Conservation (phyloP, 2,329 filamentous ascomycete species). For the Claviceps fusiformis region DNA sequence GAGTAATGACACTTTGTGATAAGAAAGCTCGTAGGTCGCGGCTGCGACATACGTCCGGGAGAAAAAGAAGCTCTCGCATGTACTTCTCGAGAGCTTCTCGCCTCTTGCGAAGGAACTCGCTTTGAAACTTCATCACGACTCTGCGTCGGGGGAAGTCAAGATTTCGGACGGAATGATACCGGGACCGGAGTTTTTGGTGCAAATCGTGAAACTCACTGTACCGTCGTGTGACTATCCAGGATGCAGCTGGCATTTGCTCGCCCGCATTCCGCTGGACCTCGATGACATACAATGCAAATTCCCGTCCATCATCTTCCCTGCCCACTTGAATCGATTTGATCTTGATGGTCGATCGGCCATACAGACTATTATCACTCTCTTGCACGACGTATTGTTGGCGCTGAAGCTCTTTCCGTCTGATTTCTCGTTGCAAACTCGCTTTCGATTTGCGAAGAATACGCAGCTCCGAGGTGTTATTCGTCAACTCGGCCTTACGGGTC, state of each 20-base stretch:
- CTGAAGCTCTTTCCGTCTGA: constrained; percentile 87
- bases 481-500: constrained; percentile 86
- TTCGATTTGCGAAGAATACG: constrained; percentile 89
- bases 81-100: constrained; percentile 75
- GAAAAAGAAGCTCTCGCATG: constrained; percentile 62
- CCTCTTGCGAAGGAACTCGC: constrained; percentile 86
- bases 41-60: constrained; percentile 89
- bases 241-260: constrained; percentile 92
- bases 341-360: constrained; percentile 75
- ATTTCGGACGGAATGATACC: constrained; percentile 76
- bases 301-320: constrained; percentile 79
- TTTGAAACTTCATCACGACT: constrained; percentile 92
- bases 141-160: constrained; percentile 86
- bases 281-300: constrained; percentile 86
- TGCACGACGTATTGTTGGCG: constrained; percentile 94
- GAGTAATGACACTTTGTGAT: constrained; percentile 69
- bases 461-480: constrained; percentile 89
- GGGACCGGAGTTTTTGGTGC: constrained; percentile 71
- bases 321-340: constrained; percentile 92
- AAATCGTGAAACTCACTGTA: constrained; percentile 97
- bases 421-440: constrained; percentile 81
- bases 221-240: constrained; percentile 81
- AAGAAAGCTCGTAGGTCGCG: constrained; percentile 85
- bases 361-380: constrained; percentile 94
- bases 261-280: constrained; percentile 84